Conservation (phyloP, 2,329 filamentous ascomycete genomes). For the Fusarium chaquense region DNA sequence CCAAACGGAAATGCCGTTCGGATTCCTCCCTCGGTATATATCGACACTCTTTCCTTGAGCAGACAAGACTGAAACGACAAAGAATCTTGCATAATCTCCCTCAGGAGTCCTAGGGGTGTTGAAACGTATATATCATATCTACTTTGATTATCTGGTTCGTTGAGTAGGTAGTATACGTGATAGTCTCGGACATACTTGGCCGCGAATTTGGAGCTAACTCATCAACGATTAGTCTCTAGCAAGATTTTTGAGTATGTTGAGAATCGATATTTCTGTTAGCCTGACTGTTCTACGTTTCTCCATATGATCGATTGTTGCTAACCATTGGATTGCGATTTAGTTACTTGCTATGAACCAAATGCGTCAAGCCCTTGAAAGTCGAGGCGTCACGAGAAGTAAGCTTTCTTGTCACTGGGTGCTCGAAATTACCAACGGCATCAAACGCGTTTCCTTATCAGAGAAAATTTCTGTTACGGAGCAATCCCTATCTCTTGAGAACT, state of each 20-base stretch:
- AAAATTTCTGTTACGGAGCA: not conserved
- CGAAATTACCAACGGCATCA: not conserved
- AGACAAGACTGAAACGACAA: not conserved
- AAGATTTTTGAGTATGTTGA: not conserved
- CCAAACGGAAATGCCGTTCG: not conserved
- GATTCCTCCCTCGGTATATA: not conserved
- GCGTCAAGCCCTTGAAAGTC: not conserved
- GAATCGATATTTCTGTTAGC: not conserved
- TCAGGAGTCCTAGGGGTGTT: not conserved
- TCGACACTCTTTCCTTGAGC: not conserved
- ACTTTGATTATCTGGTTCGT: not conserved
- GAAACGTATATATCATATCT: not conserved
- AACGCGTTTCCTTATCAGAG: not conserved
- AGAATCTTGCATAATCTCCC: too few species aligned
- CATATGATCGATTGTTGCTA: not conserved
- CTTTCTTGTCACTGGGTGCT: not conserved
- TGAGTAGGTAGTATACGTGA: not conserved
- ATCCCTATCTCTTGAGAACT: not conserved
- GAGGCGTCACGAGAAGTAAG: not conserved
- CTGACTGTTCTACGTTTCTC: not conserved
- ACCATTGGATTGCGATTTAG: not conserved
- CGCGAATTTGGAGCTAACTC: not conserved
- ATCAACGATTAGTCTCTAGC: not conserved
- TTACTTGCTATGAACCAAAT: not conserved
- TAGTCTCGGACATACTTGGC: not conserved